Evolutionary conservation across 805 yeast genomes (phyloP), one percentile per base, ranked within the genome.

Genomic region (Blastobotrys mokoenaii): DNA sequence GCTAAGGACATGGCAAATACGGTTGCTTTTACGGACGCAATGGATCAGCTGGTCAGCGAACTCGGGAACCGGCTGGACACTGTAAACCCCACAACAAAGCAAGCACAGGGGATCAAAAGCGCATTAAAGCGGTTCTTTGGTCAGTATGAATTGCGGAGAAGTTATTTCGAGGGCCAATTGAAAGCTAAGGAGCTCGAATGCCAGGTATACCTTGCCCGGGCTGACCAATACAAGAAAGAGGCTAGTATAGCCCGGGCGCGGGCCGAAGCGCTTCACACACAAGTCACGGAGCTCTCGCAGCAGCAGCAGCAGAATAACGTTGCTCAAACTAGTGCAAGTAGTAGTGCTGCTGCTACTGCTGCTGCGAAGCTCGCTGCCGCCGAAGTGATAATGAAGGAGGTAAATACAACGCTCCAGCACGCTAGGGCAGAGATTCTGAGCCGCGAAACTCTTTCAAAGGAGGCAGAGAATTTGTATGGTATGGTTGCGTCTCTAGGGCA

Each of bases 261-360:
- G 15, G 12, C 38, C 6, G 12, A 22, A 8, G 27, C 27, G 4
- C 27, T 22, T 8, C 27, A 22, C 27, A 22, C 27, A 22, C 27
- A 22, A 8, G 27, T 22, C 8, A 22, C 27, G 8, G 27, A 22
- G 27, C 27, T 22, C 7, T 22, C 27, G 8, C 27, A 22, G 27
- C 27, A 22, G 8, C 27, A 22, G 70, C 66, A 1, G 62, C 60
- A 11, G 64, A 65, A 43, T 61, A 69, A 15, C 47, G 27, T 8
- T 22, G 7, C 27, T 22, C 27, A 22, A 8, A 22, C 27, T 22
- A 8, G 4, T 5, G 8, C 27, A 8, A 22, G 8, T 22, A 22
- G 27, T 22, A 22, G 4, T 22, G 8, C 7, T 22, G 27, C 27
- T 22, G 27, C 27, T 8, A 22, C 27, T 4, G 4, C 27, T 22